phyloP scores from a whole-genome alignment of 768 basidiomycete species.

The Pisolithus sp. region DNA sequence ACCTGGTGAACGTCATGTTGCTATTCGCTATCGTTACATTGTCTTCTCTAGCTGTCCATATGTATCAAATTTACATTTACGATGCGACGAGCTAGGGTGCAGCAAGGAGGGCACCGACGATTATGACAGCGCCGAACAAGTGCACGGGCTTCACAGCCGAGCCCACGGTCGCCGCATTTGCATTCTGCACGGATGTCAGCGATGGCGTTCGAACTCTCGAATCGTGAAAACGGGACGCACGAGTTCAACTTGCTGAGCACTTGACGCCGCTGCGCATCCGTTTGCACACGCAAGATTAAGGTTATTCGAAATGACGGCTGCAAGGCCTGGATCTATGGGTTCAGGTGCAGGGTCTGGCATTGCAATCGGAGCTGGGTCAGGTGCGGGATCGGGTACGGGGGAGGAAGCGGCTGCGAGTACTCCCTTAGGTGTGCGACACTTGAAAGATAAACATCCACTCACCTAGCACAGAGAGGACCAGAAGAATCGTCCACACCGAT shows the following conservation, averaged over 20 bases:
- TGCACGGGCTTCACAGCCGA: slow-evolving; percentile 14
- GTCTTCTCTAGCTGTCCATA: neutral
- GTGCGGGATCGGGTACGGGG: slow-evolving; percentile 11
- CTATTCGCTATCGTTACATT: too few species aligned
- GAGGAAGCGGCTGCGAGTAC: slow-evolving; percentile 14
- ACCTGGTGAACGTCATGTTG: too few species aligned
- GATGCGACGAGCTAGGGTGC: slow-evolving; percentile 5
- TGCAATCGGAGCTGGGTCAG: slow-evolving; percentile 11
- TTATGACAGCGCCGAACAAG: slow-evolving; percentile 16
- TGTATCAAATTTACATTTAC: neutral
- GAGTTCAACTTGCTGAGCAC: slow-evolving; percentile 10
- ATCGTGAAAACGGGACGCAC: slow-evolving; percentile 5
- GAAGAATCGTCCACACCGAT: slow-evolving; percentile 16
- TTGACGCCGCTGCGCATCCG: slow-evolving; percentile 15
- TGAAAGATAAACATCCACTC: neutral
- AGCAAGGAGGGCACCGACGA: slow-evolving; percentile 17
- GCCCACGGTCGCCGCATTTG: slow-evolving; percentile 13
- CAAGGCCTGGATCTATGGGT: slow-evolving; percentile 15
- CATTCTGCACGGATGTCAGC: slow-evolving; percentile 7
- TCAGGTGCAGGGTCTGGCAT: slow-evolving; percentile 4
- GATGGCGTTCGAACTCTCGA: too few species aligned
- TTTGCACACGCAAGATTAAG: slow-evolving; percentile 18
- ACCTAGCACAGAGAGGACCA: slow-evolving; percentile 18
- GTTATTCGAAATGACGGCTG: slow-evolving; percentile 18
- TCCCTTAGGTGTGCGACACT: neutral